Evolutionary conservation across 192 early-diverging fungal genomes (phyloP), one percentile per base, ranked within the genome.

Genomic region (Coemansia sp.): DNA sequence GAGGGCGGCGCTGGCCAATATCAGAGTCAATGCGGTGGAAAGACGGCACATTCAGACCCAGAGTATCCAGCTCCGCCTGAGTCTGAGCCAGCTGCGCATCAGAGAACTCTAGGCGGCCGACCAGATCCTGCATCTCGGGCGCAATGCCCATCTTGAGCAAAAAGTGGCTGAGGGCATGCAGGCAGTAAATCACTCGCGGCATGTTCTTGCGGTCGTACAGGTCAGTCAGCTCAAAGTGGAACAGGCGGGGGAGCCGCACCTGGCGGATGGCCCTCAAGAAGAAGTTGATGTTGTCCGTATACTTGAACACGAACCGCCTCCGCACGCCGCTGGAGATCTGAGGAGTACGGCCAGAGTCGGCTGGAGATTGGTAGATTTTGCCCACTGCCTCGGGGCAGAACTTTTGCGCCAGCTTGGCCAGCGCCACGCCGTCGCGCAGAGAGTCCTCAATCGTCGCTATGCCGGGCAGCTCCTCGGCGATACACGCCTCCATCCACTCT

Each of bases 181-280:
- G 92, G 81, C 96, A 98, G 77, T 97, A 97, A 70, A 99, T 95
- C 24, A 99, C 98, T 74, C 95, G 95, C 11, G 98, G 98, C 73
- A 99, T 94, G 74, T 99, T 99, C 71, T 98, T 99, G 81, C 95
- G 94, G 72, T 99, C 97, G 83, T 98, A 99, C 52, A 98, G 76
- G 78, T 99, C 98, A 0, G 95, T 96, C 73, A 96, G 83, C 81
- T 98, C 97, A 84, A 99, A 99, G 75, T 95, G 92, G 80, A 98
- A 99, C 69, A 96, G 90, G 69, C 93, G 88, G 10, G 97, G 97
- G 18, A 99, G 81, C 10, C 92, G 88, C 31, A 95, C 90, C 55
- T 88, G 85, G 57, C 86, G 85, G 69, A 95, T 91, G 22, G 93
- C 93, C 11, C 82, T 80, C 64, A 99, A 91, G 52, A 98, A 90